phyloP scores from a whole-genome alignment of 1,284 basidiomycete genomes.

The Ceratobasidium sp. region DNA sequence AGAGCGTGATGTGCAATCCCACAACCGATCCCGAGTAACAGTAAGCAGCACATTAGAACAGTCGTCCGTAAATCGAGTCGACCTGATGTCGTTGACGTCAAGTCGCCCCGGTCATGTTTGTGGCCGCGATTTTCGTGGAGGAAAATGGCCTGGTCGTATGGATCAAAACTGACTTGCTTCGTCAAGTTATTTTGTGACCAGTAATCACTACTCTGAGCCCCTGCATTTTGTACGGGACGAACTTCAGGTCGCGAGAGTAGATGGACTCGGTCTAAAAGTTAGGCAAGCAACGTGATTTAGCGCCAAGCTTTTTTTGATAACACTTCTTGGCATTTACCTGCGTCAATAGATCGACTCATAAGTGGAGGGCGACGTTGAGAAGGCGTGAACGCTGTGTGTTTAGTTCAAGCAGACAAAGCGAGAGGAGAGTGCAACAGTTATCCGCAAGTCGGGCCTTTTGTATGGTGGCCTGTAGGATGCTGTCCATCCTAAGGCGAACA shows the following conservation, averaged over 20 bases:
- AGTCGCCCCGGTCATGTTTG: background rate
- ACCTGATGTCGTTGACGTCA: background rate
- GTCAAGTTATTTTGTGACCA: background rate
- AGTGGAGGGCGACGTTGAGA: background rate
- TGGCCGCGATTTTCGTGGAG: background rate
- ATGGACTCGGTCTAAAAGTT: conserved; percentile 6
- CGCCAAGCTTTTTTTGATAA: background rate
- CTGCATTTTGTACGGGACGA: background rate
- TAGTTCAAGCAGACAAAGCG: background rate
- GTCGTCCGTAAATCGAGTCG: conserved; percentile 39
- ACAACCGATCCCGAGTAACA: conserved; percentile 32
- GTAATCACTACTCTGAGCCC: background rate
- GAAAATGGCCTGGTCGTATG: conserved; percentile 16
- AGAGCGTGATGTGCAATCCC: conserved; percentile 35
- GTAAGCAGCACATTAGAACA: conserved; percentile 24
- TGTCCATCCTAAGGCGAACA: background rate
- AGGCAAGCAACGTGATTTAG: background rate
- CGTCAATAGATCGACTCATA: background rate
- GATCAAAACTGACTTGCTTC: conserved; percentile 33
- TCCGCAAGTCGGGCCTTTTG: background rate
- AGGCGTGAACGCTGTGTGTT: background rate
- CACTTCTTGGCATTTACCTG: background rate
- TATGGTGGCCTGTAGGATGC: background rate
- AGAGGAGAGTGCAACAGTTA: background rate
- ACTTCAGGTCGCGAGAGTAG: conserved; percentile 4